Base-by-base conservation (phyloP, 768 basidiomycete genomes). In the Suillus paluster region DNA sequence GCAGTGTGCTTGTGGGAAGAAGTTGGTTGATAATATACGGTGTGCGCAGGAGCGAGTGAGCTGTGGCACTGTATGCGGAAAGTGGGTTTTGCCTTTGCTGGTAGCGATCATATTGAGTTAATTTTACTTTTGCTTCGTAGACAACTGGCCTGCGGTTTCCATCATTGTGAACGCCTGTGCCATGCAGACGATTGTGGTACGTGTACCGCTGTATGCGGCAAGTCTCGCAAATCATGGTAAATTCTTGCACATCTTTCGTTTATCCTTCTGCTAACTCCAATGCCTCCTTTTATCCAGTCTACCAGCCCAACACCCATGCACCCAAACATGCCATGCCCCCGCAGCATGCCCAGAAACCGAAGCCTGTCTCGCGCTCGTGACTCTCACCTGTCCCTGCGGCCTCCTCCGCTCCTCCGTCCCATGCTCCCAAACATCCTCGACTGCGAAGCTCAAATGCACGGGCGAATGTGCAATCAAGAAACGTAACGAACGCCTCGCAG, bases 1-100 rank as follows among this genome's bases (percentile, higher is more conserved):
- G 72, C 67, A 71, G 8, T 99, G 97, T 72, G 93, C 92, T 0
- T 99, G 97, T 71, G 93, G 94, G 27, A 95, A 96, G 82, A 90
- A 88, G 70, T 76, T 76, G 41, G 81, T 99, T 4, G 83, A 81
- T 49, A 94, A 98, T 68, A 83, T 95, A 12, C 80, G 86, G 39
- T 99, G 97, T 72, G 92, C 94, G 2, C 85, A 91, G 69, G 90
- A 84, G 67, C 75, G 74, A 14, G 89, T 99, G 7, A 88, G 85
- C 0, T 99, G 97, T 71, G 97, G 97, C 9, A 84, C 79, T 27
- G 74, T 81, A 3, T 99, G 97, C 72, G 90, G 89, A 63, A 88
- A 89, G 85, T 89, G 61, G 65, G 87, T 79, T 17, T 19, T 56
- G 36, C 30, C 6, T 30, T 30, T 23, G 8, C 23, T 36, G 36